Percentiles rank a stretch among this genome's conserved stretches.
These are phyloP conservation scores for Ophiostoma montium DNA, from an alignment of 2,329 filamentous ascomycete genomes.

Conservation along the genomic window DNA sequence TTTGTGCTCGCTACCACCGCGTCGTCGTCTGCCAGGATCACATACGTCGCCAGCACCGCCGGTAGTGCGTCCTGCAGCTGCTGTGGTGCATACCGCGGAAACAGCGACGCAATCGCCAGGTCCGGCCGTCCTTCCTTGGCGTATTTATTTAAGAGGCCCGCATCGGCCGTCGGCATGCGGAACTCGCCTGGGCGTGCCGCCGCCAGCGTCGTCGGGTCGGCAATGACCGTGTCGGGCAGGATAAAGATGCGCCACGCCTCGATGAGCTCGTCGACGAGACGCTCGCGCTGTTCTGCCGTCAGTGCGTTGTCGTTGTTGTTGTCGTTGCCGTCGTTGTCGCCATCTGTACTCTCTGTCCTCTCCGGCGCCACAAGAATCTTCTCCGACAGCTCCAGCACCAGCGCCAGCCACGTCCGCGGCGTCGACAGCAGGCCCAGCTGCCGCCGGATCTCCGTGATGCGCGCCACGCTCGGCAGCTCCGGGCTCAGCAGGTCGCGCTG, in stretches of 20 bases:
- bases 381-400: slow-evolving; percentile 22
- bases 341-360: slow-evolving; percentile 9
- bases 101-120: slow-evolving; percentile 21
- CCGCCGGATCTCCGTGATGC: slow-evolving; percentile 23
- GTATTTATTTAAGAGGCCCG: slow-evolving; percentile 7
- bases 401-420: slow-evolving; percentile 20
- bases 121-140: slow-evolving; percentile 12
- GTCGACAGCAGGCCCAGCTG: slow-evolving; percentile 22
- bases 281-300: not conserved
- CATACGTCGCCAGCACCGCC: slow-evolving; percentile 25
- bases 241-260: slow-evolving; percentile 28
- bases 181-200: slow-evolving; percentile 2
- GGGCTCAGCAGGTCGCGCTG: slow-evolving; percentile 17
- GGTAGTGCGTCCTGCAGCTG: slow-evolving; percentile 18
- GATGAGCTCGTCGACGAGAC: slow-evolving; percentile 25
- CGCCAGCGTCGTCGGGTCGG: slow-evolving; percentile 6
- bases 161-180: slow-evolving; percentile 10
- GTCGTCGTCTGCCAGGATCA: slow-evolving; percentile 25
- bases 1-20: slow-evolving; percentile 12
- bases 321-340: not conserved
- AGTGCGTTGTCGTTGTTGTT: not conserved
- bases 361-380: slow-evolving; percentile 5
- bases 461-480: slow-evolving; percentile 23
- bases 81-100: slow-evolving; percentile 19
- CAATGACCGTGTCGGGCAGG: slow-evolving; percentile 16